Base-by-base conservation (phyloP, 306 rosid species). In the Abrus precatorius region DNA sequence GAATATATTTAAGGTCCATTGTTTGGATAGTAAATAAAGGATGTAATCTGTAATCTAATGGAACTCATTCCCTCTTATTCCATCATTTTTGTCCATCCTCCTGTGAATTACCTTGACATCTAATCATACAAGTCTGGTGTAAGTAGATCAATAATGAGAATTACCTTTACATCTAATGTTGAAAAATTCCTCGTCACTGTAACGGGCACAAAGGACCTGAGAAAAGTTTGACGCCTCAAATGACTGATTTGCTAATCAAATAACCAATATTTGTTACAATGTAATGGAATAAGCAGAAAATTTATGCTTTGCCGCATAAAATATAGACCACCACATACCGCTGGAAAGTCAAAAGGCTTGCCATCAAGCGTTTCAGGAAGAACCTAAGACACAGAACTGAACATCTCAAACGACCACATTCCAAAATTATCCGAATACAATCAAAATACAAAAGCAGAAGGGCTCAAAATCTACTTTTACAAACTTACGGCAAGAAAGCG, bases 161-260 rank as follows among this genome's bases (percentile, higher is more conserved):
- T 54, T 86, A 95, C 97, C 98, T 88, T 91, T 85, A 85, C 98
- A 95, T 87, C 97, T 76, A 70, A 90, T 85, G 81, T 75, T 84
- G 60, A 95, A 85, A 80, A 92, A 95, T 50, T 95, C 97, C 78
- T 95, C 98, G 52, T 94, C 97, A 75, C 92, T 92, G 61, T 87
- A 95, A 6, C 92, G 97, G 81, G 91, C 90, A 84, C 98, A 95
- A 75, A 95, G 93, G 78, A 95, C 95, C 98, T 95, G 92, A 71
- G 44, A 55, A 77, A 60, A 50, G 28, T 45, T 53, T 3, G 50
- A 27, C 29, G 20, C 56, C 30, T 36, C 64, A 80, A 69, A 78
- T 30, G 32, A 70, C n/a, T 49, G 60, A 56, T 69, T 32, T 41
- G 11, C 48, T 49, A 57, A 52, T 49, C 32, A 70, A 79, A 66